These are phyloP conservation scores for Saitoella complicata DNA, from an alignment of 805 yeast species.

Conservation along the genomic window DNA sequence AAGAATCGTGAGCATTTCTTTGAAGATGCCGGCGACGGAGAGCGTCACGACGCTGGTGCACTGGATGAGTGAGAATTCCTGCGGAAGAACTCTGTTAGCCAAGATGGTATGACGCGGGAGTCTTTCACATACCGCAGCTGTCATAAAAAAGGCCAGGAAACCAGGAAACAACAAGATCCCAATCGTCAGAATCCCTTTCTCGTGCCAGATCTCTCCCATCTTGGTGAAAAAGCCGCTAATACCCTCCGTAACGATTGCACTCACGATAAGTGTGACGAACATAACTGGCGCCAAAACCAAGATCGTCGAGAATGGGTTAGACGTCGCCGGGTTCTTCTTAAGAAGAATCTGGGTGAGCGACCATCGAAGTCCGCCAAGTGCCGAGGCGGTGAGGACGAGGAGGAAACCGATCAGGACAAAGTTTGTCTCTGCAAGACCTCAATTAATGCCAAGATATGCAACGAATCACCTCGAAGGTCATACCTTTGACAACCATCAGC, in stretches of 20 bases:
- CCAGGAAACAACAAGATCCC: conserved; percentile 65
- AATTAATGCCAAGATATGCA: neutral
- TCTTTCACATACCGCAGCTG: conserved; percentile 32
- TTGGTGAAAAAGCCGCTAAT: conserved; percentile 34
- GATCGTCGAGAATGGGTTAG: conserved; percentile 67
- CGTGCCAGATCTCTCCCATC: conserved; percentile 38
- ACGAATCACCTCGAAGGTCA: conserved; percentile 7
- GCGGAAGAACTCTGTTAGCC: neutral
- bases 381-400: conserved; percentile 60
- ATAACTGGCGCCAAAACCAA: conserved; percentile 73
- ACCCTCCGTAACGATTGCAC: conserved; percentile 61
- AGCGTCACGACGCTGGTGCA: conserved; percentile 73
- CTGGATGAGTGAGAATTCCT: conserved; percentile 65
- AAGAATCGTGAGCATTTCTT: conserved; percentile 71
- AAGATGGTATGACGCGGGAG: neutral
- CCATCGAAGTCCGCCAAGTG: conserved; percentile 87
- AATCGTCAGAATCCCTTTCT: conserved; percentile 35
- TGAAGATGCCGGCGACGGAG: conserved; percentile 82
- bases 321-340: conserved; percentile 37
- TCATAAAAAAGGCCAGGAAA: conserved; percentile 72
- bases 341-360: conserved; percentile 77
- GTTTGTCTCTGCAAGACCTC: too few species aligned
- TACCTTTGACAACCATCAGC: conserved; percentile 51
- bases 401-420: conserved; percentile 40
- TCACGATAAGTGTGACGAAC: conserved; percentile 42